These are phyloP conservation scores for Globisporangium nunn DNA, from an alignment of 352 stramenopile genomes.

Conservation along the genomic window DNA sequence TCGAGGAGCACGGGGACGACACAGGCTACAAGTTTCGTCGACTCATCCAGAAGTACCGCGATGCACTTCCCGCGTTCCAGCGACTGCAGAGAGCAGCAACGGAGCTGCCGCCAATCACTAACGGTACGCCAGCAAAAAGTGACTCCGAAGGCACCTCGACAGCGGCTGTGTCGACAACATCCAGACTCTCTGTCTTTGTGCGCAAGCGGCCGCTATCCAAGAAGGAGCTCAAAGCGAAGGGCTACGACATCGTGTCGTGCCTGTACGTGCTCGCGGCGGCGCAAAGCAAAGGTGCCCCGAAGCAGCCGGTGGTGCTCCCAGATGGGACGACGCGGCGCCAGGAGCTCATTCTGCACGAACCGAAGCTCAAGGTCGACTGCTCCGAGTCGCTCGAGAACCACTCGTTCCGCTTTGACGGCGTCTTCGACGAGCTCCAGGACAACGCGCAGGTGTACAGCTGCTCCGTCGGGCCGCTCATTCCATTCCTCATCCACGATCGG, in stretches of 20 bases:
- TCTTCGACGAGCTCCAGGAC: conserved; percentile 89
- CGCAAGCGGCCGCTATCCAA: conserved; percentile 9
- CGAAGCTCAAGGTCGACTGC: conserved; percentile 67
- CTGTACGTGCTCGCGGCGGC: conserved; percentile 2
- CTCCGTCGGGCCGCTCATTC: conserved; percentile 50
- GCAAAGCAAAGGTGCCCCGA: background rate
- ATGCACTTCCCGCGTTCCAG: conserved; percentile 28
- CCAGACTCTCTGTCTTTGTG: conserved; percentile 11
- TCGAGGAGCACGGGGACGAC: conserved; percentile 64
- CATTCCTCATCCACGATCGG: conserved; percentile 27
- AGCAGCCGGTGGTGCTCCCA: background rate
- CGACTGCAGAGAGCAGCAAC: background rate
- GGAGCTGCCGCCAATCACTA: conserved; percentile 1
- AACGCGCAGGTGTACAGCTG: conserved; percentile 90
- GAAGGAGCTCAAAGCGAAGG: conserved; percentile 14
- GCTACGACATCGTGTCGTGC: conserved; percentile 11
- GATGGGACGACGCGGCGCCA: conserved; percentile 12
- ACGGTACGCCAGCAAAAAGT: too few species aligned
- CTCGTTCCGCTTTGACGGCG: conserved; percentile 63
- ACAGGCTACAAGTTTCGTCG: conserved; percentile 69
- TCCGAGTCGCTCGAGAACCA: conserved; percentile 66
- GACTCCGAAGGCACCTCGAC: too few species aligned
- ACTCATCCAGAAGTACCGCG: conserved; percentile 50
- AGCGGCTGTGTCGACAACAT: background rate
- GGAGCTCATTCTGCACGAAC: conserved; percentile 64